Evolutionary conservation across 371 early-diverging fungal species (phyloP), one percentile per base, ranked within the genome.

Genomic region (Haplosporangium sp.): DNA sequence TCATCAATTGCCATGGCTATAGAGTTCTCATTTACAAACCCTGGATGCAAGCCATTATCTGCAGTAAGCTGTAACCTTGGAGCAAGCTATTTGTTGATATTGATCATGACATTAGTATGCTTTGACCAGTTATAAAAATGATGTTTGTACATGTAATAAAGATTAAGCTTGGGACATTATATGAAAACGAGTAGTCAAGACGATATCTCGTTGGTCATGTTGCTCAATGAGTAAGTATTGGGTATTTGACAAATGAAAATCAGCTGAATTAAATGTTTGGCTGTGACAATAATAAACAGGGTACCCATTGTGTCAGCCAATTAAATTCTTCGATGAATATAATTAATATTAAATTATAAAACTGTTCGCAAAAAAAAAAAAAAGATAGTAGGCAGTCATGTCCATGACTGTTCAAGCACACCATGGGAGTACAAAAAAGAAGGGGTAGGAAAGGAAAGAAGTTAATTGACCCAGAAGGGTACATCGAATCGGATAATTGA

Each of bases 1-100:
- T 63, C 63, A 35, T 63, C 57, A 48, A 34, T 48, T 15, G 37
- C 50, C n/a, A 50, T 34, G 7, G 59, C 44, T 48, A 50, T 37
- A 6, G 42, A 15, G 5, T 50, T 44, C 2, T 48, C 39, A 2
- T 20, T 50, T 27, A 38, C 50, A 20, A 35, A 13, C 35, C 34
- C 27, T 4, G 34, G 57, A 50, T 50, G 50, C n/a, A 50, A 15
- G n/a, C n/a, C 50, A n/a, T n/a, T 15, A n/a, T 19, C n/a, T n/a
- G 50, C 50, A 19, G 15, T n/a, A 50, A n/a, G 50, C 6, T 50
- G 50, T 6, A 15, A n/a, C 50, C 50, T 27, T 27, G 27, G 15
- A 50, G 50, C n/a, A 15, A n/a, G 50, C 50, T n/a, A 5, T 7
- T 50, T 15, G 2, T 15, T 50, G 50, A 15, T n/a, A 50, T 7